Percentiles rank a stretch among this genome's conserved stretches.
These are phyloP conservation scores for Lactarius deliciosus DNA, from an alignment of 768 basidiomycete species.

Conservation along the genomic window DNA sequence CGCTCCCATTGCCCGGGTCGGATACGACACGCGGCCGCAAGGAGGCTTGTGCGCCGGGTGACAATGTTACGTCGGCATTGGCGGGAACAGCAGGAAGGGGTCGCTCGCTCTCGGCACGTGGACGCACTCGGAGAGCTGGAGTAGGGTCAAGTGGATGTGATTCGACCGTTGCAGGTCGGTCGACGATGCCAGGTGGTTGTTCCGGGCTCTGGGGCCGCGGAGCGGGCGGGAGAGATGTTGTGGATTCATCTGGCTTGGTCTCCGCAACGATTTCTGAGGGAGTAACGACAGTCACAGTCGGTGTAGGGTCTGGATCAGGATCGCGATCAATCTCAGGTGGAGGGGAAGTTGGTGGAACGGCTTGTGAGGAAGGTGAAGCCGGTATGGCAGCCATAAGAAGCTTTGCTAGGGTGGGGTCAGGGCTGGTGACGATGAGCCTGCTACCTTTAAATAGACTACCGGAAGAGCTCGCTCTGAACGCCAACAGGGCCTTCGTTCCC, in stretches of 20 bases:
- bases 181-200: background rate
- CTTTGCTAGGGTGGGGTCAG: too few species aligned
- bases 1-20: background rate
- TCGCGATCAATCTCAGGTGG: background rate
- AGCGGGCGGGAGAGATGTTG: background rate
- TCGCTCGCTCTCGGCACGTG: background rate
- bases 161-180: background rate
- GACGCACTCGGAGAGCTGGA: background rate
- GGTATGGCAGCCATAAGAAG: background rate
- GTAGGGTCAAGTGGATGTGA: background rate
- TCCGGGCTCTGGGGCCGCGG: background rate
- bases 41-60: background rate
- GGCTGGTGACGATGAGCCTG: background rate
- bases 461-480: too few species aligned
- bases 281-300: background rate
- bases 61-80: background rate
- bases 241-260: background rate
- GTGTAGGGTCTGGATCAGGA: background rate
- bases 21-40: background rate
- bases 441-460: background rate
- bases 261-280: background rate
- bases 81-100: background rate
- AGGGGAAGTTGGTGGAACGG: background rate
- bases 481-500: too few species aligned
- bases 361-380: background rate